These are phyloP conservation scores for Stereocaulon alpinum DNA, from an alignment of 495 filamentous ascomycete species.

Conservation along the genomic window DNA sequence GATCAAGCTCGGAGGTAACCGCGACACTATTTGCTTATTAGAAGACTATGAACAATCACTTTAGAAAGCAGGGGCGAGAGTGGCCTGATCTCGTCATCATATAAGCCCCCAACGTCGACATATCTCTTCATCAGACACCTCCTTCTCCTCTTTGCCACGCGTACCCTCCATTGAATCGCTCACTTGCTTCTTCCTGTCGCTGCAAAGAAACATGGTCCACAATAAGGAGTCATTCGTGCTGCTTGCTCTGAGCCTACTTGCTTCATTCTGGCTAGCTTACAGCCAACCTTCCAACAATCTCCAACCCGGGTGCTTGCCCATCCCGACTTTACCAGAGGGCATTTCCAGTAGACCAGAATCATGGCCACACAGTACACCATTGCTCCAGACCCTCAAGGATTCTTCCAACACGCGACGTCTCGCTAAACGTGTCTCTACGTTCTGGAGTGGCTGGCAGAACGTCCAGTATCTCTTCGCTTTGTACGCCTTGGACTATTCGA, in stretches of 20 bases:
- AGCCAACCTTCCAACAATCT: not conserved
- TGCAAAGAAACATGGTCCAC: not conserved
- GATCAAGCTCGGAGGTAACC: not conserved
- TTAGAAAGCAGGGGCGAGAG: not conserved
- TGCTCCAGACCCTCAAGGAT: slow-evolving; percentile 4
- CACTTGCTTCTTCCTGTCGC: not conserved
- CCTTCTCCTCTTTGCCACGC: not conserved
- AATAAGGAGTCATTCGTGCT: not conserved
- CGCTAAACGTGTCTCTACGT: not conserved
- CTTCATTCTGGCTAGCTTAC: not conserved
- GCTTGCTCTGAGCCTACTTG: not conserved
- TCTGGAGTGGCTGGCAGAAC: slow-evolving; percentile 19
- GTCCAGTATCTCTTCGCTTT: slow-evolving; percentile 22
- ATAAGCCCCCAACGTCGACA: too few species aligned
- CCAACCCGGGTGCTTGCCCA: slow-evolving; percentile 14
- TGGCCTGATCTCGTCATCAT: not conserved
- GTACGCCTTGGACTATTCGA: not conserved
- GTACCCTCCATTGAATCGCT: not conserved
- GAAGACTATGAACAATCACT: not conserved
- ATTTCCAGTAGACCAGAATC: slow-evolving; percentile 3
- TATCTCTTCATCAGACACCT: not conserved
- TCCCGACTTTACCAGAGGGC: slow-evolving; percentile 3
- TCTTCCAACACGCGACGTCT: not conserved
- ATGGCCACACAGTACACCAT: slow-evolving; percentile 17
- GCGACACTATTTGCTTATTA: not conserved